Percentiles rank a stretch among this genome's conserved stretches.
Conservation (phyloP, 148 eudicot species). For the Suaeda aralocaspica region DNA sequence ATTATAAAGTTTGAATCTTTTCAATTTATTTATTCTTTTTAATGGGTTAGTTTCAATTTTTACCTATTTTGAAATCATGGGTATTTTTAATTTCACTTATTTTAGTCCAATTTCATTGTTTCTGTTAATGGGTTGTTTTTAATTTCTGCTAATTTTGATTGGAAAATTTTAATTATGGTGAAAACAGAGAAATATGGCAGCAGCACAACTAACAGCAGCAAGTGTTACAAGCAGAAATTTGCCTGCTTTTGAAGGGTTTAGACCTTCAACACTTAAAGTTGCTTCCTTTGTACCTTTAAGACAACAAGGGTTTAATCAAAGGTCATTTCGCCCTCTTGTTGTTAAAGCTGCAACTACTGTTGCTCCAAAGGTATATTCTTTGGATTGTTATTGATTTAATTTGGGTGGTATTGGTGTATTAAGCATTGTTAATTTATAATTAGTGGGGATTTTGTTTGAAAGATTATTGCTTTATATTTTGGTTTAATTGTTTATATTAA, state of each 20-base stretch:
- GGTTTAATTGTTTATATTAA: too few species aligned
- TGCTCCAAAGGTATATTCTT: slow-evolving; percentile 65
- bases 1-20: not conserved
- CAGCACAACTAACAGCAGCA: slow-evolving; percentile 62
- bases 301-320: slow-evolving; percentile 41
- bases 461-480: not conserved
- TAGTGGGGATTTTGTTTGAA: not conserved
- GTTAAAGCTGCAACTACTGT: slow-evolving; percentile 87
- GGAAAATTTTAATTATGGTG: not conserved
- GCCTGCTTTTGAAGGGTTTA: slow-evolving; percentile 55
- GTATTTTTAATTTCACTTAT: not conserved
- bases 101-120: not conserved
- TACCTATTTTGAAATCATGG: not conserved
- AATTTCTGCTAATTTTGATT: slow-evolving; percentile 3
- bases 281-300: slow-evolving; percentile 41
- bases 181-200: slow-evolving; percentile 59
- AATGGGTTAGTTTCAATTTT: not conserved
- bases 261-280: slow-evolving; percentile 36
- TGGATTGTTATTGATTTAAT: not conserved
- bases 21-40: not conserved
- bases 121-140: not conserved
- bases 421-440: not conserved
- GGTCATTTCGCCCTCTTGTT: slow-evolving; percentile 54
- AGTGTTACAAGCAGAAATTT: slow-evolving; percentile 44
- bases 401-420: not conserved